Percentiles rank a stretch among this genome's conserved stretches.
Evolutionary conservation across 1,284 basidiomycete species (phyloP).

Genomic region (Ceratobasidium sp.): DNA sequence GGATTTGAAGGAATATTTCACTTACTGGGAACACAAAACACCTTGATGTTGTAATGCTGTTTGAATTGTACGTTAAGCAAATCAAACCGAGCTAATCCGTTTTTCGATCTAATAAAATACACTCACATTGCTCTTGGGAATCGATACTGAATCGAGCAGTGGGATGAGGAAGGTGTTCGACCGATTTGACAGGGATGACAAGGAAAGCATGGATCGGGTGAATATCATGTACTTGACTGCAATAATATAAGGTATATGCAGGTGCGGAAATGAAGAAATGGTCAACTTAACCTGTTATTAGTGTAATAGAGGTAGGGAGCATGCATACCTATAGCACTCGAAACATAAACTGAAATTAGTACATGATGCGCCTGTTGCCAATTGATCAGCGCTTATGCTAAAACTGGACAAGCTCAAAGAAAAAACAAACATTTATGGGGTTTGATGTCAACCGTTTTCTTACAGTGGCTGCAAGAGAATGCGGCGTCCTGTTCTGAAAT

Average conservation of each 20-base stretch:
- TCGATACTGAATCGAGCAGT: slow-evolving; percentile 43
- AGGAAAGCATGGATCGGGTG: slow-evolving; percentile 91
- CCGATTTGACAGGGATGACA: slow-evolving; percentile 73
- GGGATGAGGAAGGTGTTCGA: slow-evolving; percentile 51
- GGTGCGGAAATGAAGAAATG: neutral
- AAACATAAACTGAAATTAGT: slow-evolving; percentile 83
- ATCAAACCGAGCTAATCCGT: neutral
- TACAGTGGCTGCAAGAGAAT: slow-evolving; percentile 83
- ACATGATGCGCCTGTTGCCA: slow-evolving; percentile 70
- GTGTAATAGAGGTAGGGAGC: neutral
- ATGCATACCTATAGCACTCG: slow-evolving; percentile 78
- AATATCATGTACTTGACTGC: slow-evolving; percentile 85
- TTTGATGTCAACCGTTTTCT: slow-evolving; percentile 69
- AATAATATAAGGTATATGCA: neutral
- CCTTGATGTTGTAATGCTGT: slow-evolving; percentile 79
- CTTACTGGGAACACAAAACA: slow-evolving; percentile 84
- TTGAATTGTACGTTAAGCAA: slow-evolving; percentile 37
- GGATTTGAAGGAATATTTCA: slow-evolving; percentile 48
- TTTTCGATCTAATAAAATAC: slow-evolving; percentile 5
- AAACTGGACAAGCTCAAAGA: slow-evolving; percentile 17
- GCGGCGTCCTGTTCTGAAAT: slow-evolving; percentile 77
- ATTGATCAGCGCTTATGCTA: slow-evolving; percentile 35
- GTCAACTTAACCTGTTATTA: neutral
- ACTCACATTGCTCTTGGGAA: slow-evolving; percentile 74
- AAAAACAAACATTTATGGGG: slow-evolving; percentile 79